Evolutionary conservation across 2,329 filamentous ascomycete species (phyloP).

Genomic region (Cordyceps cicadae): DNA sequence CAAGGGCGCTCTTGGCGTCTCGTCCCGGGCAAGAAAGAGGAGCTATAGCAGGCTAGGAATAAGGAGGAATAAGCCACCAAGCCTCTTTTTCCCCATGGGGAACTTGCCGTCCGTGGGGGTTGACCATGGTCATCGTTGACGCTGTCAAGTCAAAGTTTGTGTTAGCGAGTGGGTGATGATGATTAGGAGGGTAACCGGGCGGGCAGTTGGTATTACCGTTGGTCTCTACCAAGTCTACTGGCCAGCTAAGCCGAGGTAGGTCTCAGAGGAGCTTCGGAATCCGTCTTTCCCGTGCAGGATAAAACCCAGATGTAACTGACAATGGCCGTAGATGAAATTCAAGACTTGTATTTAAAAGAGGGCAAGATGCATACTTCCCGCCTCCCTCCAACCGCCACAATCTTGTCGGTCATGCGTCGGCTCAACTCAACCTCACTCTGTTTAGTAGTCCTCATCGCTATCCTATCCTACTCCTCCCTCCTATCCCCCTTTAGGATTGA

Average conservation of each 20-base stretch:
- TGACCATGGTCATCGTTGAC: neutral
- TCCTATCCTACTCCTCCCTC: neutral
- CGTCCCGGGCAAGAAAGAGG: no score
- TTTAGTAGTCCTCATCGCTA: neutral
- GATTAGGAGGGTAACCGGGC: no score
- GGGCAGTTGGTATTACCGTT: neutral
- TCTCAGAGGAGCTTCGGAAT: no score
- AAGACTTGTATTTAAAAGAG: no score
- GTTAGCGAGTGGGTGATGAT: no score
- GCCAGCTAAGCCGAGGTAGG: no score
- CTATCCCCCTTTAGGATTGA: neutral
- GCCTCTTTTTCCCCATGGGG: neutral
- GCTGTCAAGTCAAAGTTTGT: neutral
- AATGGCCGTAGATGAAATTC: no score
- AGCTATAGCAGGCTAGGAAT: no score
- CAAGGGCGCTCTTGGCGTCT: neutral
- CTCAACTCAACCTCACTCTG: neutral
- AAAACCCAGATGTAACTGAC: no score
- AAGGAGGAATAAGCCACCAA: slow-evolving; percentile 5
- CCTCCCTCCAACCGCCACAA: neutral
- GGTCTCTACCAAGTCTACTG: neutral
- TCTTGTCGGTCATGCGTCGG: neutral
- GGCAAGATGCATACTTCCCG: no score
- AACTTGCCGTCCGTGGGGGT: slow-evolving; percentile 3
- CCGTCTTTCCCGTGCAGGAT: no score